A percentile compares a stretch with the other conserved stretches of the same genome.
Conservation (phyloP, 805 yeast species). For the Ogataea polymorpha region DNA sequence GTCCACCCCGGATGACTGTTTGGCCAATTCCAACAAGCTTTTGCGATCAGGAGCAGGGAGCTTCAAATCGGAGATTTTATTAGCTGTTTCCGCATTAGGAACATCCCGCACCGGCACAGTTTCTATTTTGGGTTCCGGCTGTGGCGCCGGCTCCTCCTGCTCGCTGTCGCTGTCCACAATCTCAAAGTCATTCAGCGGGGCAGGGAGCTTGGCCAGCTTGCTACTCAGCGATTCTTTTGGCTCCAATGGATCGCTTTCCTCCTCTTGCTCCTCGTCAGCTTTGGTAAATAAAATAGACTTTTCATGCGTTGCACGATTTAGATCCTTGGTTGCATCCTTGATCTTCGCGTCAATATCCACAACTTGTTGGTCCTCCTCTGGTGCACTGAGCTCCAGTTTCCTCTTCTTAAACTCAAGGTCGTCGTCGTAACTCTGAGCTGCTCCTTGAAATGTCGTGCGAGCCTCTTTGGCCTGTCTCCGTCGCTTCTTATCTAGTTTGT, state of each 20-base stretch:
- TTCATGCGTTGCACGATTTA: constrained; percentile 30
- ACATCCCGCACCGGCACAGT: neutral
- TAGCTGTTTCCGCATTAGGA: neutral
- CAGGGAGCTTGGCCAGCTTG: constrained; percentile 17
- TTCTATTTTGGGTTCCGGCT: neutral
- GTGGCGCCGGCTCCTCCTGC: constrained; percentile 11
- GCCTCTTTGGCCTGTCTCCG: constrained; percentile 21
- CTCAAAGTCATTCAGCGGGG: constrained; percentile 42
- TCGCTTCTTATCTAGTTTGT: constrained; percentile 33
- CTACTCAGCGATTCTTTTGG: constrained; percentile 5
- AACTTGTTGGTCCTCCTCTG: constrained; percentile 23
- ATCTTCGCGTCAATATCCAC: constrained; percentile 35
- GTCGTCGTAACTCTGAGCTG: constrained; percentile 16
- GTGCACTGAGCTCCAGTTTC: constrained; percentile 37
- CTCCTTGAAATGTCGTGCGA: constrained; percentile 20
- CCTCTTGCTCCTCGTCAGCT: constrained; percentile 13
- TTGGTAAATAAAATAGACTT: constrained; percentile 36
- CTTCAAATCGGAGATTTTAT: neutral
- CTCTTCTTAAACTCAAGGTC: constrained; percentile 34
- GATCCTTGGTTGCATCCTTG: constrained; percentile 32
- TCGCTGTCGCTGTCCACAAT: constrained; percentile 30
- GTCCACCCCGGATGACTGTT: neutral
- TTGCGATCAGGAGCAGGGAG: constrained; percentile 1
- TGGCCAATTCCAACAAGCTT: neutral
- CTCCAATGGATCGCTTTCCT: constrained; percentile 4